phyloP scores from a whole-genome alignment of 1,284 basidiomycete species.

The Cystobasidiaceae sp. region DNA sequence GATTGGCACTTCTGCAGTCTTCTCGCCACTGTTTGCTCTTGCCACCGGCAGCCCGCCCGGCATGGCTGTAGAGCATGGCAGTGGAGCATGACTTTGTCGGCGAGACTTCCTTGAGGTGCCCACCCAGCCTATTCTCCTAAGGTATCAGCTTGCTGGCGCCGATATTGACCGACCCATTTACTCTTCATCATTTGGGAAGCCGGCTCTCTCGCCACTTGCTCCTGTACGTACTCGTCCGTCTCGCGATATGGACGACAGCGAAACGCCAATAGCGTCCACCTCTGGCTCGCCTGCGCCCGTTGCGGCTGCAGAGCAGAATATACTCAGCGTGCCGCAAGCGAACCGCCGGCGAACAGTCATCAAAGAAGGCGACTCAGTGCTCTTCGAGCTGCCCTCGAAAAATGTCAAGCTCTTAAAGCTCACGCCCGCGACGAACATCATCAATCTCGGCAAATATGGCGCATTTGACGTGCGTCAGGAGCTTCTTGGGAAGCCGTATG shows the following conservation, averaged over 20 bases:
- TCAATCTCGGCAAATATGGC: slow-evolving; percentile 67
- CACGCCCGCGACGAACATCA: slow-evolving; percentile 56
- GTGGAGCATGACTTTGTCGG: too few relatives aligned
- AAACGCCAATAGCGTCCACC: slow-evolving; percentile 7
- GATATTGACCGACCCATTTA: too few relatives aligned
- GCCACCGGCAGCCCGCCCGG: too few relatives aligned
- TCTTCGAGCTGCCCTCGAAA: slow-evolving; percentile 63
- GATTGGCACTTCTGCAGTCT: too few relatives aligned
- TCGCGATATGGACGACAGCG: neutral
- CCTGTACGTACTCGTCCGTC: too few relatives aligned
- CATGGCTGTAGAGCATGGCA: too few relatives aligned
- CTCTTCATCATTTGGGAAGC: too few relatives aligned
- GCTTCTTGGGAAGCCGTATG: slow-evolving; percentile 66
- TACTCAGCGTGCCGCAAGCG: neutral
- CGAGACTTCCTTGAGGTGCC: too few relatives aligned
- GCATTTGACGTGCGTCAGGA: slow-evolving; percentile 60
- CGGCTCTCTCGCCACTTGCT: too few relatives aligned
- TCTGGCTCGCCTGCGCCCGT: neutral
- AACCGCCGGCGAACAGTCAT: slow-evolving; percentile 47
- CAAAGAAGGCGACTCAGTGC: slow-evolving; percentile 58
- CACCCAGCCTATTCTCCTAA: too few relatives aligned
- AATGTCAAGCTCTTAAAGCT: slow-evolving; percentile 63
- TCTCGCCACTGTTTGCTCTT: too few relatives aligned
- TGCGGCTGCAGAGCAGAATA: neutral
- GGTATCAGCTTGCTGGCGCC: too few relatives aligned